These are phyloP conservation scores for Coemansia sp. DNA, from an alignment of 192 early-diverging fungal genomes.

Conservation along the genomic window DNA sequence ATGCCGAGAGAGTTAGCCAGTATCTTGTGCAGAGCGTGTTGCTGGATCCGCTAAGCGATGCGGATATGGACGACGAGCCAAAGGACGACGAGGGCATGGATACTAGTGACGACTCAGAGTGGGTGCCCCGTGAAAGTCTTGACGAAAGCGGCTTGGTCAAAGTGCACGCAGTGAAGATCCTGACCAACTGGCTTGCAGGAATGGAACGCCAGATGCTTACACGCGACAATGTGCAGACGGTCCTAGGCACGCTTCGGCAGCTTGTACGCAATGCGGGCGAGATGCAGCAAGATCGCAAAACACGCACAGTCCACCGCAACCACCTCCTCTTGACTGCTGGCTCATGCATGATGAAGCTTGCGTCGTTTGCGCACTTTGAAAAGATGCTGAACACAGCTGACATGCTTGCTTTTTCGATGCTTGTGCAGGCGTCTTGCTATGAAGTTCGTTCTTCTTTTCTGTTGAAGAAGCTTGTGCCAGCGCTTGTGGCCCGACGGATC, in stretches of 20 bases:
- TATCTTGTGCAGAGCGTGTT: slow-evolving; percentile 61
- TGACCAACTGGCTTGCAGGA: slow-evolving; percentile 66
- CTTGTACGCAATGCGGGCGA: slow-evolving; percentile 69
- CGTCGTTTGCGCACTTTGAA: slow-evolving; percentile 54
- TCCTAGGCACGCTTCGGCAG: slow-evolving; percentile 64
- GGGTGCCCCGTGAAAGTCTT: slow-evolving; percentile 65
- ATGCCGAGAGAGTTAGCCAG: slow-evolving; percentile 53
- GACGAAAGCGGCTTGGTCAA: slow-evolving; percentile 37
- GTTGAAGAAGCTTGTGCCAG: slow-evolving; percentile 66
- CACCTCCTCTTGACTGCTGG: slow-evolving; percentile 71
- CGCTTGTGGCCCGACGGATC: slow-evolving; percentile 61
- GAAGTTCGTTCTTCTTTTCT: slow-evolving; percentile 75
- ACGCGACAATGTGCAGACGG: slow-evolving; percentile 66
- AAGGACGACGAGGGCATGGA: background rate
- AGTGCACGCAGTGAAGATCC: slow-evolving; percentile 55
- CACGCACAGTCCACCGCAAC: slow-evolving; percentile 52
- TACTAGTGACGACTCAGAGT: slow-evolving; percentile 53
- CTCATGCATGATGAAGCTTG: slow-evolving; percentile 64
- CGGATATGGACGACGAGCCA: background rate
- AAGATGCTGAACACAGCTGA: slow-evolving; percentile 58
- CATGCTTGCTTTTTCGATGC: slow-evolving; percentile 61
- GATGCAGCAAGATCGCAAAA: slow-evolving; percentile 30
- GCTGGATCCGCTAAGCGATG: slow-evolving; percentile 3
- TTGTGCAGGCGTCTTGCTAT: slow-evolving; percentile 73
- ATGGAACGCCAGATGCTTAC: slow-evolving; percentile 30